A percentile compares a stretch with the other conserved stretches of the same genome.
phyloP scores from a whole-genome alignment of 2,329 filamentous ascomycete genomes.

The Calonectria hongkongensis region DNA sequence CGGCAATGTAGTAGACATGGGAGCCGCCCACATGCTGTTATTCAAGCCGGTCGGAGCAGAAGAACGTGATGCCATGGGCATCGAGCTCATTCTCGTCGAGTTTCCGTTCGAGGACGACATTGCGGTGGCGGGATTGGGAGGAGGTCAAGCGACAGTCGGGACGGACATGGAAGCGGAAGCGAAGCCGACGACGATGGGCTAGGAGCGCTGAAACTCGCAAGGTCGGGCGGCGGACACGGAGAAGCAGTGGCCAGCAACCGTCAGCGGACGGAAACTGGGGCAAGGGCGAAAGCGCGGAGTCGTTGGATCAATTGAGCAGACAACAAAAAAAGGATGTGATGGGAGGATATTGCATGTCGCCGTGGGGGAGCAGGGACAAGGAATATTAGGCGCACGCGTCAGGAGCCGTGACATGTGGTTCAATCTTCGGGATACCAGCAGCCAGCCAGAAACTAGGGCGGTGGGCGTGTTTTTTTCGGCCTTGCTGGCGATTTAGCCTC shows the following conservation, averaged over 20 bases:
- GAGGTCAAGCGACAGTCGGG: conserved; percentile 32
- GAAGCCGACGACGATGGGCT: conserved; percentile 37
- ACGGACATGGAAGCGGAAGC: conserved; percentile 47
- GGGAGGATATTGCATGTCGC: conserved; percentile 39
- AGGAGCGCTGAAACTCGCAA: conserved; percentile 16
- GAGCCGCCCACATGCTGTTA: conserved; percentile 75
- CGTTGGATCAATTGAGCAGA: conserved; percentile 34
- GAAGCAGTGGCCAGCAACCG: conserved; percentile 1
- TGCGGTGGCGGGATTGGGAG: conserved; percentile 42
- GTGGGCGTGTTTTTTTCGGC: conserved; percentile 41
- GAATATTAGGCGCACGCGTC: conserved; percentile 53
- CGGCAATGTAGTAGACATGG: conserved; percentile 67
- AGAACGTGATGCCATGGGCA: conserved; percentile 58
- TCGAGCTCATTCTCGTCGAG: conserved; percentile 54
- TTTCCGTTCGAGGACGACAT: conserved; percentile 69
- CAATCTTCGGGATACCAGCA: conserved; percentile 42
- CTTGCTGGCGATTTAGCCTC: conserved; percentile 46
- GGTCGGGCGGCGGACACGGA: conserved; percentile 32
- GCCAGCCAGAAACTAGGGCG: conserved; percentile 41
- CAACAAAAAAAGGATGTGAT: conserved; percentile 27
- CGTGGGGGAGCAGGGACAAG: conserved; percentile 38
- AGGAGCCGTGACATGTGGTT: conserved; percentile 55
- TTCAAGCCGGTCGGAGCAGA: conserved; percentile 64
- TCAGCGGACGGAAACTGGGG: conserved; percentile 10
- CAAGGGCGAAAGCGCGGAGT: conserved; percentile 16